Percentiles rank a stretch among this genome's conserved stretches.
Evolutionary conservation across 306 rosid genomes (phyloP).

Genomic region (Sicyos baderoa): DNA sequence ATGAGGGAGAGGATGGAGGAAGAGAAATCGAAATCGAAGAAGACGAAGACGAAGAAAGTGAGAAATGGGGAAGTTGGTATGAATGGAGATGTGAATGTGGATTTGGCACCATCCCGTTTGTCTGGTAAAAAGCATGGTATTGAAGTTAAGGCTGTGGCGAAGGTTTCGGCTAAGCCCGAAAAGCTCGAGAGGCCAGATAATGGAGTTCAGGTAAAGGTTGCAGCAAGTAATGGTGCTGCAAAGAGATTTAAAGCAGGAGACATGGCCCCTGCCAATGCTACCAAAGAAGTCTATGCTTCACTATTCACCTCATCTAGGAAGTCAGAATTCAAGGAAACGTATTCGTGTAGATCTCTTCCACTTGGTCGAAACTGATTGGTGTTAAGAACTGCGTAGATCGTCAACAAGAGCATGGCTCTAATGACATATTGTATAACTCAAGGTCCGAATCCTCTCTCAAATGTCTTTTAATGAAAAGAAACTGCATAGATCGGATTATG

Average conservation of each 20-base stretch:
- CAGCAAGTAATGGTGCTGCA: conserved; percentile 24
- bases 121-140: conserved; percentile 70
- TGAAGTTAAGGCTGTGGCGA: conserved; percentile 46
- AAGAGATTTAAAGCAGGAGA: conserved; percentile 75
- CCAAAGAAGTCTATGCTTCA: conserved; percentile 73
- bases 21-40: conserved; percentile 52
- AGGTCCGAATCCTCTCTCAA: too few species aligned
- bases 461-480: too few species aligned
- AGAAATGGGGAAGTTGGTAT: conserved; percentile 27
- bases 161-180: conserved; percentile 43
- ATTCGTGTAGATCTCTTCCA: conserved; percentile 68
- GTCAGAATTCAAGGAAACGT: conserved; percentile 70
- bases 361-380: conserved; percentile 74
- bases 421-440: too few species aligned
- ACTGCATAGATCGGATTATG: neutral
- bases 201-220: conserved; percentile 32
- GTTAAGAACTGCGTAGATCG: conserved; percentile 1
- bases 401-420: too few species aligned
- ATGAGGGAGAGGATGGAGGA: conserved; percentile 80
- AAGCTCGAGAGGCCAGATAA: conserved; percentile 40
- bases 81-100: conserved; percentile 28
- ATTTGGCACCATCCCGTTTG: conserved; percentile 38
- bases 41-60: conserved; percentile 49
- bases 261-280: conserved; percentile 63
- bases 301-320: conserved; percentile 77